phyloP scores from a whole-genome alignment of 1,139 yeast species.

The Scheffersomyces titani region DNA sequence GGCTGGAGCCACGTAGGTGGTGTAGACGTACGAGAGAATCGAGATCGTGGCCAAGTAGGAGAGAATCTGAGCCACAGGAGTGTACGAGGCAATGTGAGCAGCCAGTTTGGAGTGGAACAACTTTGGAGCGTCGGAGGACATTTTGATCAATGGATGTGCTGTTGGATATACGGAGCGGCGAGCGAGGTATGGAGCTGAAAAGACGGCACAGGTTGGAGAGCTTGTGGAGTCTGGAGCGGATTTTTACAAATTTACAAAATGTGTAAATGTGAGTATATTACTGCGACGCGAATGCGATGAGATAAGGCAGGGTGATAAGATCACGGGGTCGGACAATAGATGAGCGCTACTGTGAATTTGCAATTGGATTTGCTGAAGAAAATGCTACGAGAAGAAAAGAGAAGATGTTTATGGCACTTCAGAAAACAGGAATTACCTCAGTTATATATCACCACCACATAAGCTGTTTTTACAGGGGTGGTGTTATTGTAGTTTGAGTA shows the following conservation, averaged over 20 bases:
- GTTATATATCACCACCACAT: background rate
- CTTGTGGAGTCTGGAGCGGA: background rate
- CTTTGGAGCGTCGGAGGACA: conserved; percentile 10
- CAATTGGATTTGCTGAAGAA: background rate
- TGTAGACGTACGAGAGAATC: conserved; percentile 23
- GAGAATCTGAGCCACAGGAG: conserved; percentile 24
- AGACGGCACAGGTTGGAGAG: background rate
- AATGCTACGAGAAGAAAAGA: background rate
- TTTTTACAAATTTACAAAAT: background rate
- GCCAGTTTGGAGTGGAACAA: conserved; percentile 36
- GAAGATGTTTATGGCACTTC: background rate
- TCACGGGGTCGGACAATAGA: background rate
- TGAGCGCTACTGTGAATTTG: background rate
- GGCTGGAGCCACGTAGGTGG: conserved; percentile 17
- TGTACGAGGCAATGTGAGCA: conserved; percentile 35
- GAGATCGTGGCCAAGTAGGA: conserved; percentile 28
- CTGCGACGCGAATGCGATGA: background rate
- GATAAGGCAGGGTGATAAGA: background rate
- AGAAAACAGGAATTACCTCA: background rate
- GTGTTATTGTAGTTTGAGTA: background rate
- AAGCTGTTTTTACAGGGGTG: background rate
- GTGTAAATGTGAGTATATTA: background rate
- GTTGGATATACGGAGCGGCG: background rate
- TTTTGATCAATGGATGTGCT: background rate
- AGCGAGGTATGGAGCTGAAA: background rate